phyloP scores from a whole-genome alignment of 2,329 filamentous ascomycete genomes.

The Cylindrodendrum hubeiense region DNA sequence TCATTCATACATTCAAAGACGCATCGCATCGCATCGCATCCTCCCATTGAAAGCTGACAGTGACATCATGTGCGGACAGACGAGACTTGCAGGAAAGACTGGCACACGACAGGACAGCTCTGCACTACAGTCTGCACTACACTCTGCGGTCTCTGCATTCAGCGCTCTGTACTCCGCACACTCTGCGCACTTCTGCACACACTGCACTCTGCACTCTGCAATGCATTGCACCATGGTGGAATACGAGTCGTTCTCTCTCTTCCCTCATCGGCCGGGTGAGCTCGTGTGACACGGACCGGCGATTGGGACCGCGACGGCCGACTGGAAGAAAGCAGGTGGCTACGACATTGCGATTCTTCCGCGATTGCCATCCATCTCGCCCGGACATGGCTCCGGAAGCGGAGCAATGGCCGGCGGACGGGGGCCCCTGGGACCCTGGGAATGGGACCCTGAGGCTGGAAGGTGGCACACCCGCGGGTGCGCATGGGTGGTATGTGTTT shows the following conservation, averaged over 20 bases:
- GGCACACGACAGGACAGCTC: not conserved
- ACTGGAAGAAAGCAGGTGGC: constrained; percentile 4
- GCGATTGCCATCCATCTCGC: not conserved
- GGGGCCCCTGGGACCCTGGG: not conserved
- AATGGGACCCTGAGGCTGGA: constrained; percentile 15
- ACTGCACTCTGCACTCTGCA: not conserved
- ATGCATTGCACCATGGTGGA: not conserved
- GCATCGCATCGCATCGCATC: not conserved
- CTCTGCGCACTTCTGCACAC: not conserved
- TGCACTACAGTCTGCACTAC: not conserved
- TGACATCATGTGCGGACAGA: not conserved
- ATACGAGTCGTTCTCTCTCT: not conserved
- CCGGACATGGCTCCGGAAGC: constrained; percentile 19
- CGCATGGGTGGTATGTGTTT: not conserved
- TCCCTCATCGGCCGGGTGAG: not conserved
- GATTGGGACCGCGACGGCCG: constrained; percentile 13
- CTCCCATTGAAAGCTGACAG: not conserved
- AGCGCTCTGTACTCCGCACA: not conserved
- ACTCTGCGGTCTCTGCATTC: not conserved
- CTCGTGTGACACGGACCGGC: constrained; percentile 21
- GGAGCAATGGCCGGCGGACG: constrained; percentile 32
- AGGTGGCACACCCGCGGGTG: constrained; percentile 27
- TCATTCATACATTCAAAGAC: not conserved
- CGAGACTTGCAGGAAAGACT: not conserved
- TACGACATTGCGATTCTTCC: constrained; percentile 6